Conservation (phyloP, 2,329 filamentous ascomycete species). For the Colletotrichum filicis region DNA sequence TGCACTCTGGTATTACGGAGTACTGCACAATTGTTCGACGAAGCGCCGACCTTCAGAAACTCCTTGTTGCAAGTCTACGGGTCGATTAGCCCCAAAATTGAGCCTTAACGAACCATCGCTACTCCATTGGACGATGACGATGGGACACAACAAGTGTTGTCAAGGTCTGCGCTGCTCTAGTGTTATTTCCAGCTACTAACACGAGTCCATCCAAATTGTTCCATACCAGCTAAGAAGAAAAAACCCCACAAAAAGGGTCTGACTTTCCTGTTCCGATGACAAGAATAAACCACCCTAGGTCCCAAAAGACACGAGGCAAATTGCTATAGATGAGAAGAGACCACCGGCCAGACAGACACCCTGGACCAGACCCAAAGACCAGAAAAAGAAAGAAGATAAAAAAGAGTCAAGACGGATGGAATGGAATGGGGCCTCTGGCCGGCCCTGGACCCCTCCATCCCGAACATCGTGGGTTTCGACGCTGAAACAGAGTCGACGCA, state of each 20-base stretch:
- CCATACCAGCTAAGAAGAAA: neutral
- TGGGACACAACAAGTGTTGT: neutral
- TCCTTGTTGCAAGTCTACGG: neutral
- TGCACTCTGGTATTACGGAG: neutral
- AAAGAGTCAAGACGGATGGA: neutral
- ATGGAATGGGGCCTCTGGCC: conserved; percentile 1
- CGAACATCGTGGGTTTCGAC: conserved; percentile 58
- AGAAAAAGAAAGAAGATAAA: neutral
- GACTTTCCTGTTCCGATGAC: conserved; percentile 7
- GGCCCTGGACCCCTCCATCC: conserved; percentile 40
- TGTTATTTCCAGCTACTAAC: neutral
- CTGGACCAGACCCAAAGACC: neutral
- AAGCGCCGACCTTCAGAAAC: neutral
- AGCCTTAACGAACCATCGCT: neutral
- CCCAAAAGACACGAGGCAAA: neutral
- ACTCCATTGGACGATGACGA: neutral
- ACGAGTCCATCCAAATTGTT: neutral
- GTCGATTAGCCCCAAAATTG: neutral
- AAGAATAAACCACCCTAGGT: neutral
- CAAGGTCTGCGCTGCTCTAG: neutral
- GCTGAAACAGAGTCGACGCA: conserved; percentile 51
- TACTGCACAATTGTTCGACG: neutral
- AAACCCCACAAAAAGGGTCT: neutral
- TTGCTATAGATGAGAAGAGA: neutral
- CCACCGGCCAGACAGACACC: neutral